phyloP scores from a whole-genome alignment of 1,139 yeast species.

The Diutina pseudorugosa region DNA sequence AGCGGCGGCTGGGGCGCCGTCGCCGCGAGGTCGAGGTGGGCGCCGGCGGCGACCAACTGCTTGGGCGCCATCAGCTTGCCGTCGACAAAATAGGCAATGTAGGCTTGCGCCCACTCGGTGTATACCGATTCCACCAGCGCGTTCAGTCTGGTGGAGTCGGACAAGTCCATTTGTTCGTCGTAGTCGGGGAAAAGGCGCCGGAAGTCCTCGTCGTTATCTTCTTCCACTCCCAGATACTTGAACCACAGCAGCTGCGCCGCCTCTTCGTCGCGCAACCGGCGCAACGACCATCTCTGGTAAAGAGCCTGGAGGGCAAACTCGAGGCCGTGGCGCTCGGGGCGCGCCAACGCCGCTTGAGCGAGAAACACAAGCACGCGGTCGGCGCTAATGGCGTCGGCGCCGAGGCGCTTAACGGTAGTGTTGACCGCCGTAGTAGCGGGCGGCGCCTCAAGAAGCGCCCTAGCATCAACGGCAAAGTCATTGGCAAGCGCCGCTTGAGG shows the following conservation, averaged over 20 bases:
- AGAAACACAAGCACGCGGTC: slow-evolving; percentile 35
- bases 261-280: slow-evolving; percentile 55
- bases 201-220: slow-evolving; percentile 13
- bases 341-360: slow-evolving; percentile 24
- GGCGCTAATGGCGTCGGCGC: slow-evolving; percentile 11
- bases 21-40: slow-evolving; percentile 5
- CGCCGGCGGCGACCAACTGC: slow-evolving; percentile 30
- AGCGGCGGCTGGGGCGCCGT: background rate
- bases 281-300: slow-evolving; percentile 72
- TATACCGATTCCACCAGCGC: slow-evolving; percentile 20
- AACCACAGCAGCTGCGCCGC: background rate
- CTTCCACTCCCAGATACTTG: background rate
- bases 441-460: slow-evolving; percentile 13
- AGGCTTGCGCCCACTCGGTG: slow-evolving; percentile 17
- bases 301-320: slow-evolving; percentile 41
- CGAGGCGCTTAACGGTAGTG: slow-evolving; percentile 24
- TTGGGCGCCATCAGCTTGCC: slow-evolving; percentile 10
- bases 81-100: slow-evolving; percentile 18
- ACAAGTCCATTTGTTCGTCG: slow-evolving; percentile 41
- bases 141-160: slow-evolving; percentile 9
- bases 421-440: slow-evolving; percentile 22
- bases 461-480: slow-evolving; percentile 23
- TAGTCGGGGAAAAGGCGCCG: slow-evolving; percentile 56
- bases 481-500: slow-evolving; percentile 25
- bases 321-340: slow-evolving; percentile 13